A percentile compares a stretch with the other conserved stretches of the same genome.
Evolutionary conservation across 257 asterid genomes (phyloP).

Genomic region (Solanum ossicruentum): DNA sequence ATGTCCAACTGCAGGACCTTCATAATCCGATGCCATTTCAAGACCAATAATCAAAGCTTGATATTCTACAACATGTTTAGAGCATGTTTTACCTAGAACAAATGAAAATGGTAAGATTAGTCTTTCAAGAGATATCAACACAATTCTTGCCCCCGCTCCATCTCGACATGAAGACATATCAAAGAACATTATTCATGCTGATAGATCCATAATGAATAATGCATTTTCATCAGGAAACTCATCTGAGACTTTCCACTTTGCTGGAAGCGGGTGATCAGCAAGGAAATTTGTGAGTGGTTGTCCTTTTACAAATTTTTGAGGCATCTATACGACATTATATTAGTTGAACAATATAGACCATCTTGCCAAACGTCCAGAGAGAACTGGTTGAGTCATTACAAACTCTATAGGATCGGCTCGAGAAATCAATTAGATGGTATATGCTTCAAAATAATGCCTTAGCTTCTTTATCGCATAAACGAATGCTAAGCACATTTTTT

Average conservation of each 20-base stretch:
- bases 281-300: background rate
- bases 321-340: background rate
- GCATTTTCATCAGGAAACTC: background rate
- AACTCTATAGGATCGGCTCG: background rate
- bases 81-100: background rate
- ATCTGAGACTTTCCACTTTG: background rate
- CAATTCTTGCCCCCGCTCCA: too few relatives aligned
- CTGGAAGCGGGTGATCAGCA: background rate
- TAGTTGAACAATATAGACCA: too few relatives aligned
- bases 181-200: background rate
- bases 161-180: background rate
- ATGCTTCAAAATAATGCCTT: background rate
- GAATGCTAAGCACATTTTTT: background rate
- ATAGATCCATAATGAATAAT: background rate
- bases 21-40: background rate
- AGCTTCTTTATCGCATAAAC: background rate
- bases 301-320: background rate
- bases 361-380: too few relatives aligned
- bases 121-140: too few relatives aligned
- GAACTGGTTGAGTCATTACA: background rate
- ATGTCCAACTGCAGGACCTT: background rate
- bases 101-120: background rate
- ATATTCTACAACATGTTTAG: background rate
- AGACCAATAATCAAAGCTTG: background rate
- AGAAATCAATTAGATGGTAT: background rate